Percentiles rank a stretch among this genome's conserved stretches.
Conservation (phyloP, 305 asterid species). For the Solanum aculeatissimum region DNA sequence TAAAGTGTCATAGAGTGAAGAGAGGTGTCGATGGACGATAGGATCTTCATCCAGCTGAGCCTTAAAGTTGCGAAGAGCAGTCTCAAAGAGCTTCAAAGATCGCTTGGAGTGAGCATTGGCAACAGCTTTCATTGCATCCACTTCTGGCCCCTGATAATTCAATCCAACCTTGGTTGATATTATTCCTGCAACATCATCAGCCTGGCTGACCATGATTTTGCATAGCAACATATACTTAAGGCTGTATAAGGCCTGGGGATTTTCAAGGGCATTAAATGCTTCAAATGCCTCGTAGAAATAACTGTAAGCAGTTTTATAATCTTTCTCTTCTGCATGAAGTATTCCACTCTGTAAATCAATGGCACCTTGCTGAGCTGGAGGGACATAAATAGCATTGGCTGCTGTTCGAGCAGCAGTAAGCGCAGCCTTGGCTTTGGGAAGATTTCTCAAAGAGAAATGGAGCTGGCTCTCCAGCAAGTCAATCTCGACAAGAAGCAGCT, state of each 20-base stretch:
- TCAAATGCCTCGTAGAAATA: constrained; percentile 33
- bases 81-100: constrained; percentile 26
- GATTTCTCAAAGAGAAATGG: constrained; percentile 29
- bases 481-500: constrained; percentile 32
- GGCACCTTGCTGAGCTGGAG: constrained; percentile 35
- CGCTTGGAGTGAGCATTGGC: constrained; percentile 36
- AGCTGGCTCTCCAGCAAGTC: constrained; percentile 38
- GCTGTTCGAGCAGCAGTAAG: constrained; percentile 38
- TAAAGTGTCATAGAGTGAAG: constrained; percentile 29
- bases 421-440: constrained; percentile 38
- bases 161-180: constrained; percentile 29
- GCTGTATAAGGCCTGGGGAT: constrained; percentile 29
- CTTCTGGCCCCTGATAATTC: constrained; percentile 34
- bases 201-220: constrained; percentile 37
- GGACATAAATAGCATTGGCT: constrained; percentile 32
- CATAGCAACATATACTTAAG: constrained; percentile 36
- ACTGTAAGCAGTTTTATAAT: constrained; percentile 31
- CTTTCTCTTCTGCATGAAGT: constrained; percentile 34
- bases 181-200: constrained; percentile 30
- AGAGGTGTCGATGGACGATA: constrained; percentile 31
- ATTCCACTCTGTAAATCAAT: constrained; percentile 37
- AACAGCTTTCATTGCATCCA: constrained; percentile 38
- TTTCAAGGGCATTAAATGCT: constrained; percentile 32
- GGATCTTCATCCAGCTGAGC: constrained; percentile 34
- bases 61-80: constrained; percentile 19